Conservation (phyloP, 75 land plant genomes). For the Larix kaempferi region DNA sequence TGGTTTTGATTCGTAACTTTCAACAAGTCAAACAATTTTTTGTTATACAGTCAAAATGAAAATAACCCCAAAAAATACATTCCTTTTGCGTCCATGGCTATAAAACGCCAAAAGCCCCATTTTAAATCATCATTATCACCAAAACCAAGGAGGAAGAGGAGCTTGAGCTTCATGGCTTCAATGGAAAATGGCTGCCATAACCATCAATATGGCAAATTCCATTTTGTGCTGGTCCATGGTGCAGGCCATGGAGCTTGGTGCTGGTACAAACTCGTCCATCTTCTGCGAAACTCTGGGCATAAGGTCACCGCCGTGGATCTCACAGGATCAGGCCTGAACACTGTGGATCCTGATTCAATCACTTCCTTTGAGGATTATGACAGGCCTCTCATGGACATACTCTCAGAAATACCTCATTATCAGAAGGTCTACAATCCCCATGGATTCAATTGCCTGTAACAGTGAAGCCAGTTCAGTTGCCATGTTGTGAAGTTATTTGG, state of each 20-base stretch:
- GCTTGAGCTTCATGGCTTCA: too few relatives aligned
- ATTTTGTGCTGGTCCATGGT: constrained; percentile 65
- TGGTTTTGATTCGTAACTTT: too few relatives aligned
- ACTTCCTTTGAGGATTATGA: constrained; percentile 32
- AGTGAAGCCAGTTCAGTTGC: too few relatives aligned
- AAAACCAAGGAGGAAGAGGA: too few relatives aligned
- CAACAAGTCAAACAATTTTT: too few relatives aligned
- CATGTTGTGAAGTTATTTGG: neutral
- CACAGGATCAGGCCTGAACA: constrained; percentile 37
- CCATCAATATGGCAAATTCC: constrained; percentile 1
- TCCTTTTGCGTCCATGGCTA: too few relatives aligned
- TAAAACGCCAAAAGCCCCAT: too few relatives aligned
- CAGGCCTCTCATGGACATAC: constrained; percentile 43
- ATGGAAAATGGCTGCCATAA: too few relatives aligned
- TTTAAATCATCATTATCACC: too few relatives aligned
- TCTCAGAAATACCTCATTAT: constrained; percentile 6
- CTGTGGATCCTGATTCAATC: constrained; percentile 22
- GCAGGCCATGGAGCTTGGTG: constrained; percentile 56
- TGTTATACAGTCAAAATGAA: too few relatives aligned
- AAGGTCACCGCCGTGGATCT: constrained; percentile 52
- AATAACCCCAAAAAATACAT: too few relatives aligned
- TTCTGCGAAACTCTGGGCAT: constrained; percentile 36
- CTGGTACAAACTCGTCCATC: constrained; percentile 52
- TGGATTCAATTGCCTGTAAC: neutral
- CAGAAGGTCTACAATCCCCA: neutral